Base-by-base conservation (phyloP, 1,284 basidiomycete genomes). In the Moesziomyces sp. region DNA sequence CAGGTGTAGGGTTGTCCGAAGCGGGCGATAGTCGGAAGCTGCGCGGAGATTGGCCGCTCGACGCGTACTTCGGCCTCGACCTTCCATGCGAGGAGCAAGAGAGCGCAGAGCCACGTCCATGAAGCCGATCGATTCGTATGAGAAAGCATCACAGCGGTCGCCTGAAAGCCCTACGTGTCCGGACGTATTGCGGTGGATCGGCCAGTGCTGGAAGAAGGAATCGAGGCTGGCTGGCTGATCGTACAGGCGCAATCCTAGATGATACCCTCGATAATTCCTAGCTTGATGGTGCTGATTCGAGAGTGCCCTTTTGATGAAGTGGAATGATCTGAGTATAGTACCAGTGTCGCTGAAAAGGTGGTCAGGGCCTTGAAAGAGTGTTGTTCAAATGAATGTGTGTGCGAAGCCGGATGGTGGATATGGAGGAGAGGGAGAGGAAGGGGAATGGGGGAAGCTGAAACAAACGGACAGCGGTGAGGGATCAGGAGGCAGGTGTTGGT, bases 1-100 rank as follows among this genome's bases (percentile, higher is more conserved):
- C 78, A 82, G 9, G 67, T 56, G 43, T 73, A 83, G 1, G 73
- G 58, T 23, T 61, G 53, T 5, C 74, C 77, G 21, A 63, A 72
- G n/a, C 79, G 69, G 11, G 78, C 81, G 16, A 83, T 70, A 23
- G 33, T 46, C 18, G 80, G 81, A 21, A 78, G 71, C 52, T 83
- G 81, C 7, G 58, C 33, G 18, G 46, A 40, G 9, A 79, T 55
- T 18, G 79, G 70, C 30, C 59, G 61, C 16, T 66, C 47, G 3
- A 81, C 70, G 11, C 53, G 47, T 5, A 76, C 60, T 3, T 53
- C 73, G 8, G 68, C 67, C n/a, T 56, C 49, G 0, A 51, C 44
- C 7, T 44, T 18, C 7, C 33, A 21, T 0, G 56, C 26, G 1
- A 59, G n/a, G n/a, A 52, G 9, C 11, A 67, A 16, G 19, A 60